phyloP scores from a whole-genome alignment of 1,284 basidiomycete genomes.

The Bondarzewia mesenterica region DNA sequence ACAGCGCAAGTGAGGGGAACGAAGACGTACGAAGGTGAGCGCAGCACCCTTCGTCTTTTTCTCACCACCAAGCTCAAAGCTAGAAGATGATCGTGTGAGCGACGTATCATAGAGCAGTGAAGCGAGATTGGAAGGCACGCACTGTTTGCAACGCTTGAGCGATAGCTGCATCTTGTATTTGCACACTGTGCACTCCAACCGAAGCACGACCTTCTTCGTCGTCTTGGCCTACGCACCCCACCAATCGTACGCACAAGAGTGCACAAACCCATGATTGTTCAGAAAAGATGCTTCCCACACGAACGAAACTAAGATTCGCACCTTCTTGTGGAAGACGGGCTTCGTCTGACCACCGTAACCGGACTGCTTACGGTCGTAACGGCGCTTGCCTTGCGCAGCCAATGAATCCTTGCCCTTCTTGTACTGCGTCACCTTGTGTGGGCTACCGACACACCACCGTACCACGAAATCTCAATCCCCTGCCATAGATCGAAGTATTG shows the following conservation, averaged over 20 bases:
- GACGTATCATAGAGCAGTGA: slow-evolving; percentile 8
- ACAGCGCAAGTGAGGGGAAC: slow-evolving; percentile 3
- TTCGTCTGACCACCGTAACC: slow-evolving; percentile 99
- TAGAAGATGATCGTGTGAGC: slow-evolving; percentile 29
- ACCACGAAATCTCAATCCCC: not conserved
- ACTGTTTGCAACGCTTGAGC: slow-evolving; percentile 99
- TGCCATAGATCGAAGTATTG: not conserved
- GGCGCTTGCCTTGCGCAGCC: slow-evolving; percentile 98
- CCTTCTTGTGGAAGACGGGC: slow-evolving; percentile 99
- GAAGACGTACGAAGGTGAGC: slow-evolving; percentile 74
- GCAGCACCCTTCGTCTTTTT: slow-evolving; percentile 99
- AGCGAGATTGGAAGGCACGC: slow-evolving; percentile 26
- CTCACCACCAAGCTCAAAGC: slow-evolving; percentile 99
- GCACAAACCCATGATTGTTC: not conserved
- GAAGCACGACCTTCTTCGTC: slow-evolving; percentile 98
- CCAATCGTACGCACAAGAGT: not conserved
- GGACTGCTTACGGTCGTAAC: slow-evolving; percentile 98
- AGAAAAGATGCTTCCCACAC: too few relatives aligned
- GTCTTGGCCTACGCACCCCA: slow-evolving; percentile 67
- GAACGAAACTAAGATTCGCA: slow-evolving; percentile 22
- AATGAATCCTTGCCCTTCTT: slow-evolving; percentile 98
- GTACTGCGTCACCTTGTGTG: slow-evolving; percentile 97
- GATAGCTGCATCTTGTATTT: slow-evolving; percentile 97
- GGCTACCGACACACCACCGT: slow-evolving; percentile 34
- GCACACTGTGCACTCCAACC: slow-evolving; percentile 96